These are phyloP conservation scores for carrot (Daucus carota) DNA, from an alignment of 129 eudicot genomes.

Conservation along the genomic window DH1_v3.0 NC_030386.2:38637501-38638000, in stretches of 20 bases:
- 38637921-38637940: neutral
- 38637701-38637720: too few species aligned
- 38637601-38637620: neutral
- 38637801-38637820: slow-evolving; percentile 12
- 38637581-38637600: neutral
- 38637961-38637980: slow-evolving; percentile 8
- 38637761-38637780: slow-evolving; percentile 13
- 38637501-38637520: too few species aligned
- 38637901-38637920: neutral
- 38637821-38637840: slow-evolving; percentile 12
- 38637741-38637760: slow-evolving; percentile 3
- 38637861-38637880: too few species aligned
- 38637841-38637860: neutral
- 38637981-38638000: slow-evolving; percentile 3
- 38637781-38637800: slow-evolving; percentile 8
- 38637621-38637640: neutral
- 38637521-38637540: too few species aligned
- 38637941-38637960: slow-evolving; percentile 3
- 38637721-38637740: neutral
- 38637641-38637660: too few species aligned
- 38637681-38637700: too few species aligned
- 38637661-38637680: too few species aligned
- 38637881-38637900: too few species aligned
- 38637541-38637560: too few species aligned
- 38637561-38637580: neutral